Base-by-base conservation (phyloP, 148 eudicot species). In the Rheum nobile region DNA sequence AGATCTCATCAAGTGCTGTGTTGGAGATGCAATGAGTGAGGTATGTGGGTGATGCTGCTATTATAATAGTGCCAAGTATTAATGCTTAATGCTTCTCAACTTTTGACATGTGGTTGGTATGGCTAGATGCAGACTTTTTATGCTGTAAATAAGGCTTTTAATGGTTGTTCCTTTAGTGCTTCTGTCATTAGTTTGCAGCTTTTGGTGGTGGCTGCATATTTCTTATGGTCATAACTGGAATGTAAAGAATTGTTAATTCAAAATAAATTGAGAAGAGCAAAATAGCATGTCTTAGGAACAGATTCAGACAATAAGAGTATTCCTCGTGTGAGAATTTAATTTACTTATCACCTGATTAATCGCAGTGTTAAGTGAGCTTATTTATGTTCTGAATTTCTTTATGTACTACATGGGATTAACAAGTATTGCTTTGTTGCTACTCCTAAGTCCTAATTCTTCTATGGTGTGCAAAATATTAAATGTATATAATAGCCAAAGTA, bases 21-120 rank as follows among this genome's bases (percentile, higher is more conserved):
- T 95, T 50, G 90, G 86, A 41, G 99, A 95, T 83, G 99, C 99
- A 76, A 91, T 95, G 88, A 92, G 97, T 77, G 99, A 95, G 96
- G 99, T 95, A 87, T 59, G 11, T 48, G 19, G 67, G 13, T 21
- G 71, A 75, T 73, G 71, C 21, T 41, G 54, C 24, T 47, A 26
- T 31, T 42, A 26, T 26, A 26, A 28, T 26, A 12, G 35, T 28
- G 67, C 6, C 34, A 59, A 12, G 67, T 59, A 26, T 28, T 28
- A 28, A 59, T 59, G 34, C 34, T 59, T 59, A 59, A 29, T 59
- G 34, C 34, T 26, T 59, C 34, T 28, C 28, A 14, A 26, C 26
- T 29, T 28, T 59, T 59, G 67, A 59, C 6, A 26, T 4, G 17
- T 59, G 34, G 67, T 59, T 59, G 67, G 67, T 11, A 59, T 59